Evolutionary conservation across 768 basidiomycete genomes (phyloP).

Genomic region (Termitomyces sp.): DNA sequence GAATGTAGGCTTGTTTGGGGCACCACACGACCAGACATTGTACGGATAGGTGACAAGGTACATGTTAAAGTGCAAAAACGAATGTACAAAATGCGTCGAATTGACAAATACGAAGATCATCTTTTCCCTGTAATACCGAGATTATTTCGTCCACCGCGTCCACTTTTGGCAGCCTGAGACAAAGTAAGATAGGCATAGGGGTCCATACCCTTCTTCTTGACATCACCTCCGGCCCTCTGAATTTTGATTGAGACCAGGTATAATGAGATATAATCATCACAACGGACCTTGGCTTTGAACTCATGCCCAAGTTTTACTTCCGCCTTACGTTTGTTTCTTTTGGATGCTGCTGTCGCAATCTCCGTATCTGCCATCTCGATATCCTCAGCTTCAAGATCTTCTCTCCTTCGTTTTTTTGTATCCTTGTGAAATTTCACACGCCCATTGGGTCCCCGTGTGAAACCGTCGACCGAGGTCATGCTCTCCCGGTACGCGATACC

Average conservation of each 20-base stretch:
- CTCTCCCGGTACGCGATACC: conserved; percentile 83
- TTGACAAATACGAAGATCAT: conserved; percentile 23
- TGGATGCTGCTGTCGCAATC: conserved; percentile 32
- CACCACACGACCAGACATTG: conserved; percentile 66
- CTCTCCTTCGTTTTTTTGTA: conserved; percentile 86
- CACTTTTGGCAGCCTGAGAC: conserved; percentile 73
- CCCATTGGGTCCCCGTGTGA: conserved; percentile 79
- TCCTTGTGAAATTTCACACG: conserved; percentile 94
- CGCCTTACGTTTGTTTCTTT: conserved; percentile 53
- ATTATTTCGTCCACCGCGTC: conserved; percentile 27
- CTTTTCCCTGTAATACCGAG: conserved; percentile 64
- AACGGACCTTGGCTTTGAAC: conserved; percentile 90
- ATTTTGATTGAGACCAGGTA: conserved; percentile 10
- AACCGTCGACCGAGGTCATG: conserved; percentile 83
- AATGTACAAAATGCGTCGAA: conserved; percentile 11
- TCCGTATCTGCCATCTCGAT: conserved; percentile 77
- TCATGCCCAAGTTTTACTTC: conserved; percentile 65
- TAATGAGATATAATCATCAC: background rate
- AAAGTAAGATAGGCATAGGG: conserved; percentile 92
- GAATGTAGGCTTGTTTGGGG: conserved; percentile 64
- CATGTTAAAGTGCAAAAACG: background rate
- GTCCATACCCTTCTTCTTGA: conserved; percentile 82
- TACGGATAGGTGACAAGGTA: conserved; percentile 44
- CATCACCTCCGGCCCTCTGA: conserved; percentile 92
- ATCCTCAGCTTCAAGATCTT: conserved; percentile 58